A percentile compares a stretch with the other conserved stretches of the same genome.
phyloP scores from a whole-genome alignment of 2,329 filamentous ascomycete species.

The Torrubiella hemipterigena region DNA sequence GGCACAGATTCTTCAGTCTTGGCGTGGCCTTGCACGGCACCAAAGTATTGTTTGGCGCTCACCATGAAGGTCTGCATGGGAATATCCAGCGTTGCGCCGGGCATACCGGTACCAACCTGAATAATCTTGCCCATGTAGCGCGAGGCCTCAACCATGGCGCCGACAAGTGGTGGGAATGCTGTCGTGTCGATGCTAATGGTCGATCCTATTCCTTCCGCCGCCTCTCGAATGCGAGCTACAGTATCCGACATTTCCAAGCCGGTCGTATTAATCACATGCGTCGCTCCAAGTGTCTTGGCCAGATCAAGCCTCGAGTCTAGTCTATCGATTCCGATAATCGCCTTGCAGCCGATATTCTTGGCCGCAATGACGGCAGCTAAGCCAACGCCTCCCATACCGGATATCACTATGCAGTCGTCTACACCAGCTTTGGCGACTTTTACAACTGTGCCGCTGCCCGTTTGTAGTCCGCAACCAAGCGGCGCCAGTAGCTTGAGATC shows the following conservation, averaged over 20 bases:
- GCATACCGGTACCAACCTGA: constrained; percentile 34
- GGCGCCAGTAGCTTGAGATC: constrained; percentile 19
- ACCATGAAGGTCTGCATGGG: constrained; percentile 32
- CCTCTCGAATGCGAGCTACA: constrained; percentile 16
- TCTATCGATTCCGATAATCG: constrained; percentile 18
- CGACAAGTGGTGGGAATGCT: constrained; percentile 25
- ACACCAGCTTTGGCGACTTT: constrained; percentile 15
- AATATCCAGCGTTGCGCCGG: constrained; percentile 27
- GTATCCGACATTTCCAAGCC: constrained; percentile 12
- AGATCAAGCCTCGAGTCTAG: constrained; percentile 14
- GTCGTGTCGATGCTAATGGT: constrained; percentile 38
- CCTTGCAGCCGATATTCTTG: constrained; percentile 12
- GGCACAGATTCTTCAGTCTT: constrained; percentile 29
- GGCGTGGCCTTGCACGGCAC: constrained; percentile 19
- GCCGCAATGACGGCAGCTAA: constrained; percentile 21
- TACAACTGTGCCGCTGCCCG: constrained; percentile 21
- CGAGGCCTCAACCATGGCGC: constrained; percentile 27
- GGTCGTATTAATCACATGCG: constrained; percentile 16
- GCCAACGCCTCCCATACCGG: constrained; percentile 21
- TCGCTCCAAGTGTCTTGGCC: constrained; percentile 19
- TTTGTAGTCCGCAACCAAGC: constrained; percentile 23
- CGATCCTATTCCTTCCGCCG: constrained; percentile 32
- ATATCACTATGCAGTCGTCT: constrained; percentile 17
- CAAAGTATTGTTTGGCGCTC: constrained; percentile 32
- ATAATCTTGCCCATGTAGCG: constrained; percentile 33